Conservation (phyloP, 139 green algal species). For the Diplosphaera chodatii region DNA sequence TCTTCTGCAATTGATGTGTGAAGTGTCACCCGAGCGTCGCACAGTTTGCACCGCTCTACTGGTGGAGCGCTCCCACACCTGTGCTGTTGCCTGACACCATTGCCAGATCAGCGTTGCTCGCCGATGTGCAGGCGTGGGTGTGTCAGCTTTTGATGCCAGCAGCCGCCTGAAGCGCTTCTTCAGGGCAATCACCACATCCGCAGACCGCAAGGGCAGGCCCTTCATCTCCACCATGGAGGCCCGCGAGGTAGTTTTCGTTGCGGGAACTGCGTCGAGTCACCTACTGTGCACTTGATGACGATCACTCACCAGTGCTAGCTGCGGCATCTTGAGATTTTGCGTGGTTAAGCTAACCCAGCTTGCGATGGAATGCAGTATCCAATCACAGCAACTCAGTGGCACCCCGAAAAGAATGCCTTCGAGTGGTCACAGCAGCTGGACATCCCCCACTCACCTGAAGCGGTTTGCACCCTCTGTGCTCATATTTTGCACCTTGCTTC, state of each 20-base stretch:
- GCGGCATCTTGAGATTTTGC: no score
- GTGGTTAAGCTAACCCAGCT: no score
- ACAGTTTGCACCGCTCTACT: no score
- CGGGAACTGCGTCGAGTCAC: no score
- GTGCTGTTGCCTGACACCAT: no score
- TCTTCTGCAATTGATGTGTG: no score
- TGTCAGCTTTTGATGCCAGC: constrained; percentile 50
- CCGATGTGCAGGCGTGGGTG: constrained; percentile 52
- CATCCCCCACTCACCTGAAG: constrained; percentile 60
- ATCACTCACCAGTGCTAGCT: no score
- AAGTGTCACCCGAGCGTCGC: no score
- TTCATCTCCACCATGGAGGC: constrained; percentile 76
- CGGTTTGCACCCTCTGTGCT: constrained; percentile 33
- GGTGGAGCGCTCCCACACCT: no score
- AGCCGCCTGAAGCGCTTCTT: constrained; percentile 51
- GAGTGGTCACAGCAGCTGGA: constrained; percentile 61
- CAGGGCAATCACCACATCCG: constrained; percentile 57
- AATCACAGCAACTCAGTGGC: constrained; percentile 68
- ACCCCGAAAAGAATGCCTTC: constrained; percentile 83
- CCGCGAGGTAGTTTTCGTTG: constrained; percentile 29
- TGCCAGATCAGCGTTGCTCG: no score
- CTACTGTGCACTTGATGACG: no score
- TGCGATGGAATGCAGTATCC: constrained; percentile 52
- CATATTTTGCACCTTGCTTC: no score
- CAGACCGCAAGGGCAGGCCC: constrained; percentile 45